Evolutionary conservation across 768 basidiomycete species (phyloP).

Genomic region (Kockovaella imperatae): DNA sequence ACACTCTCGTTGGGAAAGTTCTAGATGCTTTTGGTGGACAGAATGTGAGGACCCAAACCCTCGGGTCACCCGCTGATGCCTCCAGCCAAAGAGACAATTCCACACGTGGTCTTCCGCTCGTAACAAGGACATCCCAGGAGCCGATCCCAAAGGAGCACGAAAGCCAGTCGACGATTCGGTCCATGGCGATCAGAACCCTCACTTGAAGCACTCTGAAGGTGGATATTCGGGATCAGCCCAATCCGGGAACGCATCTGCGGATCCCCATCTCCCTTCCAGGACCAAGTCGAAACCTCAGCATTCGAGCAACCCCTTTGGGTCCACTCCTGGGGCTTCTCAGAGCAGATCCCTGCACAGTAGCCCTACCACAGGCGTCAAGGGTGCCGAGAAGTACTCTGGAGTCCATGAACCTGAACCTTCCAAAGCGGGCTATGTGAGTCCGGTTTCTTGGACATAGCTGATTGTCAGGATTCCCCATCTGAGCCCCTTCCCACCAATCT

Average conservation of each 20-base stretch:
- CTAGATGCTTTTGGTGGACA: slow-evolving; percentile 21
- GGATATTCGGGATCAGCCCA: slow-evolving; percentile 16
- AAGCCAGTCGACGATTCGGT: slow-evolving; percentile 18
- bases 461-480: slow-evolving; percentile 8
- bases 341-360: background rate
- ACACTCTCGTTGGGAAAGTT: slow-evolving; percentile 9
- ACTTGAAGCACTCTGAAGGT: slow-evolving; percentile 34
- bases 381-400: too few relatives aligned
- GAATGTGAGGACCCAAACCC: slow-evolving; percentile 5
- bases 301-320: too few relatives aligned
- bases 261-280: slow-evolving; percentile 36
- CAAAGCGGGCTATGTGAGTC: slow-evolving; percentile 30
- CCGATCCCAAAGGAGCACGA: slow-evolving; percentile 10
- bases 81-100: slow-evolving; percentile 16
- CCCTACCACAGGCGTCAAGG: background rate
- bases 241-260: slow-evolving; percentile 30
- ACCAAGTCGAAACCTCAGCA: background rate
- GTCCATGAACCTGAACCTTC: slow-evolving; percentile 14
- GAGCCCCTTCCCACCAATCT: slow-evolving; percentile 26
- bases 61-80: background rate
- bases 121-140: slow-evolving; percentile 7
- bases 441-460: too few relatives aligned
- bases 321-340: too few relatives aligned
- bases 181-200: slow-evolving; percentile 38
- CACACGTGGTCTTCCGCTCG: slow-evolving; percentile 17